phyloP scores from a whole-genome alignment of 2,329 filamentous ascomycete genomes.

The Ascosphaera acerosa region DNA sequence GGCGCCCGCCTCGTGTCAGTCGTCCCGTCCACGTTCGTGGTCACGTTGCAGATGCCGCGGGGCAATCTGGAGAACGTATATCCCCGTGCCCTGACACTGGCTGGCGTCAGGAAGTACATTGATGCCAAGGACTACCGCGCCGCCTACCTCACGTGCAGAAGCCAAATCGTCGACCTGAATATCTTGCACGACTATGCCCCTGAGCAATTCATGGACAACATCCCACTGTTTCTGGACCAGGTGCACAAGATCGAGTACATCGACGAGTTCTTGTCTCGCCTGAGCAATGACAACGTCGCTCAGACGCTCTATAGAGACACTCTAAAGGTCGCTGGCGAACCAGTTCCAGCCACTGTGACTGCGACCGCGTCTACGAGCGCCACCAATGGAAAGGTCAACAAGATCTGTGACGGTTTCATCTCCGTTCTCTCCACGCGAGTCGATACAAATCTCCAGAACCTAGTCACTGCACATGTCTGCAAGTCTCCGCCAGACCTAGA shows the following conservation, averaged over 20 bases:
- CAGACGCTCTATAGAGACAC: constrained; percentile 88
- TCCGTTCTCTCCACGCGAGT: constrained; percentile 36
- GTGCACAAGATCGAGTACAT: constrained; percentile 58
- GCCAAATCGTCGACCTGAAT: constrained; percentile 92
- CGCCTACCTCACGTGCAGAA: constrained; percentile 71
- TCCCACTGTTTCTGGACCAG: constrained; percentile 59
- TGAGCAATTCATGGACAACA: constrained; percentile 52
- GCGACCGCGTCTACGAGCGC: constrained; percentile 8
- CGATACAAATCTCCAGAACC: constrained; percentile 52
- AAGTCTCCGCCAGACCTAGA: constrained; percentile 78
- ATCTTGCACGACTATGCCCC: constrained; percentile 88
- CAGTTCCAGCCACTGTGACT: constrained; percentile 8
- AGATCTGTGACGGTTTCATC: constrained; percentile 66
- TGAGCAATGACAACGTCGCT: constrained; percentile 76
- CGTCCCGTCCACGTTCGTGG: constrained; percentile 62
- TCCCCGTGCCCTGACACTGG: constrained; percentile 74
- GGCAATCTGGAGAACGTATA: constrained; percentile 92
- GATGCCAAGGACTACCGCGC: constrained; percentile 55
- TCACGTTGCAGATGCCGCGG: constrained; percentile 83
- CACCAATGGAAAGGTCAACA: constrained; percentile 45
- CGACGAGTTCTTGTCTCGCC: constrained; percentile 70
- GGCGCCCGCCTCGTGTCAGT: constrained; percentile 69
- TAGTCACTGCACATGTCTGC: constrained; percentile 84
- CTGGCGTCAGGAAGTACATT: constrained; percentile 62
- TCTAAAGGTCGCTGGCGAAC: constrained; percentile 22